phyloP scores from a whole-genome alignment of 2,329 filamentous ascomycete genomes.

The Aureobasidium sp. region DNA sequence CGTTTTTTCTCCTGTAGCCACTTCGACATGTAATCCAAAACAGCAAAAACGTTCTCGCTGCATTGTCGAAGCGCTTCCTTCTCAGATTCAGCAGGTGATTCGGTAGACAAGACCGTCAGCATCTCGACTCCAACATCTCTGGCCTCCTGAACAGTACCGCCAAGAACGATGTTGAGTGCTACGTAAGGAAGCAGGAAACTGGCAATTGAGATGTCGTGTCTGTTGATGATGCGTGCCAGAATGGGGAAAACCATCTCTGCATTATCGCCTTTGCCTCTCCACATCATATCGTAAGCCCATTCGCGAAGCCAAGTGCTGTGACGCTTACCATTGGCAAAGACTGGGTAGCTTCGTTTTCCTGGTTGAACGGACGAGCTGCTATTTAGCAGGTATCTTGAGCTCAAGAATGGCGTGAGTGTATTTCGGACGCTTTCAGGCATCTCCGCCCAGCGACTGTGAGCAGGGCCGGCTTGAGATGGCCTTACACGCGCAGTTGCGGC shows the following conservation, averaged over 20 bases:
- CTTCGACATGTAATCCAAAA: conserved; percentile 83
- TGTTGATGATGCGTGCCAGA: conserved; percentile 71
- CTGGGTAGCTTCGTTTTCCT: conserved; percentile 55
- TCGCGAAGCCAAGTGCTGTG: conserved; percentile 77
- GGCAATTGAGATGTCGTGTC: conserved; percentile 78
- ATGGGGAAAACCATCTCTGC: conserved; percentile 73
- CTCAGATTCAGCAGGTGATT: conserved; percentile 50
- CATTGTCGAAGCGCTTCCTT: conserved; percentile 74
- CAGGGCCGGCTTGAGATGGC: conserved; percentile 50
- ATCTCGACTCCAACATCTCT: conserved; percentile 66
- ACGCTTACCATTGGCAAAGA: conserved; percentile 61
- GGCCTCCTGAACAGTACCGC: conserved; percentile 58
- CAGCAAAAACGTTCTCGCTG: conserved; percentile 86
- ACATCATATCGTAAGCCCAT: conserved; percentile 75
- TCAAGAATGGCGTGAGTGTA: conserved; percentile 80
- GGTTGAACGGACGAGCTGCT: conserved; percentile 25
- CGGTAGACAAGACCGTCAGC: conserved; percentile 60
- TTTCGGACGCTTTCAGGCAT: conserved; percentile 73
- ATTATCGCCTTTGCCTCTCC: conserved; percentile 67
- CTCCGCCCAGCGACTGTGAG: conserved; percentile 67
- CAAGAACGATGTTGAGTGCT: conserved; percentile 73
- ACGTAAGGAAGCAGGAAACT: conserved; percentile 86
- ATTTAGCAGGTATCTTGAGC: conserved; percentile 71
- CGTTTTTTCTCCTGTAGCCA: conserved; percentile 79
- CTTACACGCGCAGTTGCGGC: conserved; percentile 47